A percentile compares a stretch with the other conserved stretches of the same genome.
Conservation (phyloP, 495 filamentous ascomycete species). For the Astrothelium macrocarpum region DNA sequence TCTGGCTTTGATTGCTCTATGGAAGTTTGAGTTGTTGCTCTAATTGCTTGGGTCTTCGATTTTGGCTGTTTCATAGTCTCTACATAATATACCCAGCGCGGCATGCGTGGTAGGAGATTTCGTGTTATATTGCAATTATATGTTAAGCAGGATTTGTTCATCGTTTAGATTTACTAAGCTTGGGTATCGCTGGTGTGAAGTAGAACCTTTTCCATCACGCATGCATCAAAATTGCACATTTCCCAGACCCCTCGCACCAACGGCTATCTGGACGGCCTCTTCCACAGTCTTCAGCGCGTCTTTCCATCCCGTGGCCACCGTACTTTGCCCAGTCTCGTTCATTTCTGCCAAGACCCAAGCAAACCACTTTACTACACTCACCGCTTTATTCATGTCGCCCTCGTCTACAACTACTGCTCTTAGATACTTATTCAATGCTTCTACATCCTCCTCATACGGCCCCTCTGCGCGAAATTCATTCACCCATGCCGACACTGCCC, state of each 20-base stretch:
- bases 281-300: slow-evolving; percentile 47
- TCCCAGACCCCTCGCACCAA: slow-evolving; percentile 54
- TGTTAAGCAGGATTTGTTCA: no score
- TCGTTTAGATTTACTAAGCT: no score
- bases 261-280: slow-evolving; percentile 48
- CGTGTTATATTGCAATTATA: background rate
- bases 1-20: background rate
- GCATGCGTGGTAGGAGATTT: background rate
- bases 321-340: slow-evolving; percentile 20
- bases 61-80: background rate
- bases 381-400: slow-evolving; percentile 63
- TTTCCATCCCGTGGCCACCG: slow-evolving; percentile 40
- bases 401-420: slow-evolving; percentile 60
- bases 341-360: slow-evolving; percentile 56
- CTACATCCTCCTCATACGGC: slow-evolving; percentile 69
- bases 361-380: slow-evolving; percentile 59
- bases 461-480: slow-evolving; percentile 54
- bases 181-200: background rate
- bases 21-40: background rate
- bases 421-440: slow-evolving; percentile 58
- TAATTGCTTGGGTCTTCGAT: background rate
- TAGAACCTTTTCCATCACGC: background rate
- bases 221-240: slow-evolving; percentile 42
- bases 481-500: slow-evolving; percentile 58
- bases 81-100: slow-evolving; percentile 3